Percentiles rank a stretch among this genome's conserved stretches.
These are phyloP conservation scores for Colletotrichum cereale DNA, from an alignment of 2,329 filamentous ascomycete genomes.

Conservation along the genomic window DNA sequence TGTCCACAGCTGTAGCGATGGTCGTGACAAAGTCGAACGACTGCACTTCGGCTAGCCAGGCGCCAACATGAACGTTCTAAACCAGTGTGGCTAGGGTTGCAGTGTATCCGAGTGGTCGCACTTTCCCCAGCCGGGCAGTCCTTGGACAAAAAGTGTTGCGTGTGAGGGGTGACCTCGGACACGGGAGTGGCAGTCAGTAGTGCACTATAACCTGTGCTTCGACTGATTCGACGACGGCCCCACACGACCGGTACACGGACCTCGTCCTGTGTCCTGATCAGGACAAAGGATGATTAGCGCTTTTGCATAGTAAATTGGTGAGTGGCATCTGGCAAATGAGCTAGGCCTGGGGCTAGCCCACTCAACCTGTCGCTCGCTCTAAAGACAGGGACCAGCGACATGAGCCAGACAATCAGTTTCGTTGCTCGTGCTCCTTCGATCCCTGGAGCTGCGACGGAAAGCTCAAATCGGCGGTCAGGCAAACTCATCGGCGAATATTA, in stretches of 20 bases:
- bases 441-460: constrained; percentile 23
- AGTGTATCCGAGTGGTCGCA: neutral
- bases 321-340: constrained; percentile 30
- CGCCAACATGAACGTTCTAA: neutral
- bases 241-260: constrained; percentile 25
- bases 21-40: neutral
- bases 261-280: constrained; percentile 16
- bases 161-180: neutral
- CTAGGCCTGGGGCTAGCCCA: constrained; percentile 16
- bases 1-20: constrained; percentile 16
- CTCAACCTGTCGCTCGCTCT: constrained; percentile 8
- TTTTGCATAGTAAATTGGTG: constrained; percentile 1
- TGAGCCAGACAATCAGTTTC: constrained; percentile 7
- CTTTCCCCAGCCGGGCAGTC: neutral
- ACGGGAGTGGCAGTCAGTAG: neutral
- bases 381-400: neutral
- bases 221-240: constrained; percentile 19
- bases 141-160: neutral
- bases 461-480: constrained; percentile 36
- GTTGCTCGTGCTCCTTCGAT: constrained; percentile 30
- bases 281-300: constrained; percentile 18
- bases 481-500: neutral
- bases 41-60: constrained; percentile 4
- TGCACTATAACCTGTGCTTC: neutral
- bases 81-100: neutral